phyloP scores from a whole-genome alignment of 2,329 filamentous ascomycete genomes.

The Aspergillaceae sp. region DNA sequence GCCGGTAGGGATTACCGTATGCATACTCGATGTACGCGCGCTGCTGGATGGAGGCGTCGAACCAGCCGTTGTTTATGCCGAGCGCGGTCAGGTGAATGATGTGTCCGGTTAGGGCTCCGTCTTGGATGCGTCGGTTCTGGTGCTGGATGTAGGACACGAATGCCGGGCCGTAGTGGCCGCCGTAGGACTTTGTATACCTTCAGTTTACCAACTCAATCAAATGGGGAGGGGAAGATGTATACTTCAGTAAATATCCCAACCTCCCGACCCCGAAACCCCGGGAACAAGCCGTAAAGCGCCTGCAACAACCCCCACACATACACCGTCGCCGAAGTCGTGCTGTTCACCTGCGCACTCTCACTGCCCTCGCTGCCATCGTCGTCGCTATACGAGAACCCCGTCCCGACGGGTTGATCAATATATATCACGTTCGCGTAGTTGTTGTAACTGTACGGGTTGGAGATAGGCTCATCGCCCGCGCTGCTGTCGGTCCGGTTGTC shows the following conservation, averaged over 20 bases:
- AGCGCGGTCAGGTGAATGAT: slow-evolving; percentile 46
- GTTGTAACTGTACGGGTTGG: slow-evolving; percentile 47
- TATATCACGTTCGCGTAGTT: slow-evolving; percentile 57
- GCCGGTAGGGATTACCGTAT: slow-evolving; percentile 40
- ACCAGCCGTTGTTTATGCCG: slow-evolving; percentile 51
- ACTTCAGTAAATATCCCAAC: slow-evolving; percentile 29
- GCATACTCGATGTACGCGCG: slow-evolving; percentile 39
- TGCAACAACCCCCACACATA: slow-evolving; percentile 52
- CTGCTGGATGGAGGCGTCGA: slow-evolving; percentile 41
- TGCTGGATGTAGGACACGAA: slow-evolving; percentile 29
- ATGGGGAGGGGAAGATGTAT: neutral
- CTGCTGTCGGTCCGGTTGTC: slow-evolving; percentile 26
- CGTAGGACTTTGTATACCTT: slow-evolving; percentile 17
- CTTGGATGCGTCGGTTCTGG: slow-evolving; percentile 27
- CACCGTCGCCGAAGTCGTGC: slow-evolving; percentile 40
- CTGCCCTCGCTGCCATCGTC: slow-evolving; percentile 18
- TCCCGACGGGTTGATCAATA: slow-evolving; percentile 54
- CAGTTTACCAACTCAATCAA: too few relatives aligned
- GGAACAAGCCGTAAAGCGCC: slow-evolving; percentile 31
- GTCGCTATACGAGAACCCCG: slow-evolving; percentile 44
- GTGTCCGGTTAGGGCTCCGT: slow-evolving; percentile 34
- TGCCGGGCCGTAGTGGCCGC: slow-evolving; percentile 29
- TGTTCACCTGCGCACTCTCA: slow-evolving; percentile 17
- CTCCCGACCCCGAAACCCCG: slow-evolving; percentile 31
- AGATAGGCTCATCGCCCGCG: too few relatives aligned